Conservation (phyloP, 2,329 filamentous ascomycete species). For the Annulohypoxylon truncatum region DNA sequence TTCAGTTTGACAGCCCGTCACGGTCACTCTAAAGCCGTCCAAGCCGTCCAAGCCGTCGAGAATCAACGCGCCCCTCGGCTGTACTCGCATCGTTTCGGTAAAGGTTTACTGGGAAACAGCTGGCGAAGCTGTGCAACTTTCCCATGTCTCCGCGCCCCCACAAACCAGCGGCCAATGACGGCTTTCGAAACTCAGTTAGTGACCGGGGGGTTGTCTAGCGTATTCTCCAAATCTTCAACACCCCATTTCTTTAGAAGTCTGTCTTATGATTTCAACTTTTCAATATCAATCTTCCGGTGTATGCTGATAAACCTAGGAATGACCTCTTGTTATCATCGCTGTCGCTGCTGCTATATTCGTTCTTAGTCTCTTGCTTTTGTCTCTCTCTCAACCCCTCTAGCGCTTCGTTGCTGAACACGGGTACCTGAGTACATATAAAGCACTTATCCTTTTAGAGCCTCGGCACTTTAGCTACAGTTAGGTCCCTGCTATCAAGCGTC, state of each 20-base stretch:
- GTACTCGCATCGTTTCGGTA: constrained; percentile 41
- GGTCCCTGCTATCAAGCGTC: constrained; percentile 37
- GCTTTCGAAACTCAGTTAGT: constrained; percentile 35
- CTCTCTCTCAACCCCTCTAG: neutral
- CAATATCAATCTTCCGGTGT: constrained; percentile 7
- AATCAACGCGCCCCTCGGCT: constrained; percentile 29
- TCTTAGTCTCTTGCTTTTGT: constrained; percentile 8
- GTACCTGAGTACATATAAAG: constrained; percentile 5
- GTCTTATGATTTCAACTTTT: constrained; percentile 28
- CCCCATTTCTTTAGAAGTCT: constrained; percentile 16
- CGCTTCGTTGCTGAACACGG: constrained; percentile 15
- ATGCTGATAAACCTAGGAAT: constrained; percentile 6
- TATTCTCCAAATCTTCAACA: constrained; percentile 29
- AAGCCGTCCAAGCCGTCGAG: neutral
- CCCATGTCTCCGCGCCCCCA: constrained; percentile 42
- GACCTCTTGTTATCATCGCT: constrained; percentile 10
- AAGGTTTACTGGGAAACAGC: constrained; percentile 29
- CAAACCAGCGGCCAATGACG: constrained; percentile 41
- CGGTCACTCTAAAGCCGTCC: neutral
- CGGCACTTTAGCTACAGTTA: constrained; percentile 36
- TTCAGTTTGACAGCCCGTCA: constrained; percentile 10
- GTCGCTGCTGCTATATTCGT: constrained; percentile 3
- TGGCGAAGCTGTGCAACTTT: constrained; percentile 30
- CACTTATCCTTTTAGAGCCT: constrained; percentile 35
- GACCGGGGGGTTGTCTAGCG: constrained; percentile 3